Evolutionary conservation across 129 eudicot species (phyloP).

Genomic region (Flaveria bidentis): DNA sequence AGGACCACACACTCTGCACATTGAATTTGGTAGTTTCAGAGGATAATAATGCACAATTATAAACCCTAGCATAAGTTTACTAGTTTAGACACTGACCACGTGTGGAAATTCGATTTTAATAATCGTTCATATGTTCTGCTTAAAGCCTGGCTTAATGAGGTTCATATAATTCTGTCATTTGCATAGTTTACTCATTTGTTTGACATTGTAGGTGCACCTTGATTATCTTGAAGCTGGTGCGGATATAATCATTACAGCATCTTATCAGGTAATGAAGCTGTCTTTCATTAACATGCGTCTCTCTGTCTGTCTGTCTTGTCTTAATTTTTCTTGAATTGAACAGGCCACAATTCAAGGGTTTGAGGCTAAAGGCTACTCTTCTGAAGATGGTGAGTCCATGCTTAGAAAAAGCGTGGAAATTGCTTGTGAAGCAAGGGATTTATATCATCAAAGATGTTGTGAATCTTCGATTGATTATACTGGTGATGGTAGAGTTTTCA

Average conservation of each 20-base stretch:
- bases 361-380: slow-evolving; percentile 77
- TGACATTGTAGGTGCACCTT: slow-evolving; percentile 67
- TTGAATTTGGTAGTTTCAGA: background rate
- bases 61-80: background rate
- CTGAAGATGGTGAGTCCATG: slow-evolving; percentile 64
- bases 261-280: slow-evolving; percentile 66
- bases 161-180: background rate
- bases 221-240: slow-evolving; percentile 98
- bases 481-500: slow-evolving; percentile 30
- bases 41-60: background rate
- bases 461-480: slow-evolving; percentile 30
- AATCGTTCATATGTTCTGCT: background rate
- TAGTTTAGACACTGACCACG: background rate
- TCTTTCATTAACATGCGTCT: background rate
- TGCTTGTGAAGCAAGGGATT: slow-evolving; percentile 71
- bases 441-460: slow-evolving; percentile 39
- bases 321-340: slow-evolving; percentile 16
- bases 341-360: slow-evolving; percentile 93
- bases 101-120: background rate
- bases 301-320: background rate
- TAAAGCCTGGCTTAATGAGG: background rate
- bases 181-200: background rate
- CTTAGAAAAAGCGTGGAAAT: slow-evolving; percentile 75
- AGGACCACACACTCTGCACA: background rate
- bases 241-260: slow-evolving; percentile 70